A percentile compares a stretch with the other conserved stretches of the same genome.
These are phyloP conservation scores for Fusarium liriodendri DNA, from an alignment of 2,329 filamentous ascomycete genomes.

Conservation along the genomic window DNA sequence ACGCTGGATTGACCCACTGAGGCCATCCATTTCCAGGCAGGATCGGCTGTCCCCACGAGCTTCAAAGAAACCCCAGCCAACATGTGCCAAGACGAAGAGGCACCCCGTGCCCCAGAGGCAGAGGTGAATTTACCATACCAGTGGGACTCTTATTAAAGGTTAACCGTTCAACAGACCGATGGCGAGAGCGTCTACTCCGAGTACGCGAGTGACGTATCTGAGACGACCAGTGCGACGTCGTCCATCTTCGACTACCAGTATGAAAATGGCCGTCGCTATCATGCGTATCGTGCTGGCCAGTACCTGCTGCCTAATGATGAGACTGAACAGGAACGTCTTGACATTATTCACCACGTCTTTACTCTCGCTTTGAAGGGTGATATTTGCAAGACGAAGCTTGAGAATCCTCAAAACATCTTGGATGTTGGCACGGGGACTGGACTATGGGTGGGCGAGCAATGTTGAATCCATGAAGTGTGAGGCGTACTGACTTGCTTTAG, in stretches of 20 bases:
- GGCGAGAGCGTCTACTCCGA: slow-evolving; percentile 29
- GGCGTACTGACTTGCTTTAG: slow-evolving; percentile 30
- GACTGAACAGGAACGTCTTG: slow-evolving; percentile 63
- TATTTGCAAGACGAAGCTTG: slow-evolving; percentile 46
- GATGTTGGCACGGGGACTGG: slow-evolving; percentile 42
- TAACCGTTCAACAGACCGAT: neutral
- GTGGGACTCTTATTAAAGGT: too few species aligned
- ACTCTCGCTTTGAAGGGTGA: slow-evolving; percentile 56
- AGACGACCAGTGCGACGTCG: slow-evolving; percentile 41
- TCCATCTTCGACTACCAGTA: slow-evolving; percentile 51
- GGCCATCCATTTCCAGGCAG: neutral
- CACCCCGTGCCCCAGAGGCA: slow-evolving; percentile 2
- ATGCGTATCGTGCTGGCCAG: slow-evolving; percentile 50
- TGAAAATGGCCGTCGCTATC: slow-evolving; percentile 54
- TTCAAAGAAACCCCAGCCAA: neutral
- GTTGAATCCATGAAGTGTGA: neutral
- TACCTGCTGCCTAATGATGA: slow-evolving; percentile 42
- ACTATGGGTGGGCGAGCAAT: neutral
- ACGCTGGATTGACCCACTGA: neutral
- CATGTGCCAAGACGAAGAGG: slow-evolving; percentile 9
- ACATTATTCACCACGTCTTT: slow-evolving; percentile 65
- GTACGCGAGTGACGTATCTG: slow-evolving; percentile 34
- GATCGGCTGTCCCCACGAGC: neutral
- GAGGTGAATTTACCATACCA: neutral
- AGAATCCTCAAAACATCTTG: slow-evolving; percentile 33